These are phyloP conservation scores for Colletotrichum tabaci DNA, from an alignment of 2,329 filamentous ascomycete genomes.

Conservation along the genomic window DNA sequence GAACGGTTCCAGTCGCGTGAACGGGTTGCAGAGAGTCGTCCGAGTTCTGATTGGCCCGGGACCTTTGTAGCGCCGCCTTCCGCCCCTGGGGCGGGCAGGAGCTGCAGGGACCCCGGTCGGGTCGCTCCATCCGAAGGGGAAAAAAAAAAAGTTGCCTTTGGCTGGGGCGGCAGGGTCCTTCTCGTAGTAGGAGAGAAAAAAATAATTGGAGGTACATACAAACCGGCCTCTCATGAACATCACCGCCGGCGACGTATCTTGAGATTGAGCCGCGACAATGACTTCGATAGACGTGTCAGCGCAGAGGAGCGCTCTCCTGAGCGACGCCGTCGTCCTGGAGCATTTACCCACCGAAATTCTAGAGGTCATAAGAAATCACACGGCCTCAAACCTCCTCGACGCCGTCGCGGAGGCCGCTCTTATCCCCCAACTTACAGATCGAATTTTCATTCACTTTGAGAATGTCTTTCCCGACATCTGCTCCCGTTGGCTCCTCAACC, in stretches of 20 bases:
- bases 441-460: conserved; percentile 82
- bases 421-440: conserved; percentile 78
- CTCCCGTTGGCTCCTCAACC: conserved; percentile 79
- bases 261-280: conserved; percentile 58
- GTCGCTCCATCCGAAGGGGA: conserved; percentile 24
- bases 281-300: conserved; percentile 68
- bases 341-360: conserved; percentile 80
- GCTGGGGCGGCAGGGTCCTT: conserved; percentile 41
- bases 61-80: conserved; percentile 52
- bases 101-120: conserved; percentile 44
- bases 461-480: conserved; percentile 85
- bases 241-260: conserved; percentile 40
- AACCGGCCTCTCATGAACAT: conserved; percentile 36
- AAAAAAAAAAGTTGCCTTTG: conserved; percentile 55
- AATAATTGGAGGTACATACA: conserved; percentile 47
- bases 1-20: conserved; percentile 43
- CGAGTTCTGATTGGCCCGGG: conserved; percentile 55
- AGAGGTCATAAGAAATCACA: conserved; percentile 74
- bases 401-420: conserved; percentile 79
- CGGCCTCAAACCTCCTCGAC: conserved; percentile 78
- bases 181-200: conserved; percentile 45
- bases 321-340: conserved; percentile 67
- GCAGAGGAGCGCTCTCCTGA: conserved; percentile 70
- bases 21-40: conserved; percentile 40
- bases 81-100: conserved; percentile 42